Conservation (phyloP, 441 rosid genomes). For the Pelargonium australe region DNA sequence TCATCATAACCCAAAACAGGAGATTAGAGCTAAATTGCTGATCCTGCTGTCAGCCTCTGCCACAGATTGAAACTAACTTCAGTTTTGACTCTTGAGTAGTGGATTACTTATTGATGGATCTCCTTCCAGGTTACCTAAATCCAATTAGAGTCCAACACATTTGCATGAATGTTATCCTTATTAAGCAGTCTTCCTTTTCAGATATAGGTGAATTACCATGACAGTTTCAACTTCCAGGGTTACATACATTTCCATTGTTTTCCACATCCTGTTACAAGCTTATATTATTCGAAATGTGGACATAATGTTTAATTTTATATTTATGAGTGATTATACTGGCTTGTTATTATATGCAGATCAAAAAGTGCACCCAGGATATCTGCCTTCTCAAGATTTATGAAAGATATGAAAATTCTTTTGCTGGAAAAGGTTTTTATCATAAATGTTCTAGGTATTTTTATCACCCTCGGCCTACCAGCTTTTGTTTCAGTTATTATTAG, state of each 20-base stretch:
- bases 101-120: background rate
- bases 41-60: background rate
- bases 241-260: background rate
- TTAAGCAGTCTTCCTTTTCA: background rate
- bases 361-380: conserved; percentile 18
- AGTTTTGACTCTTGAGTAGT: background rate
- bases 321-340: conserved; percentile 8
- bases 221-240: background rate
- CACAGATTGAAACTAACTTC: background rate
- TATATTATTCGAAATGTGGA: background rate
- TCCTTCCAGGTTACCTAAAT: background rate
- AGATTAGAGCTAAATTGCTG: background rate
- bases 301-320: background rate
- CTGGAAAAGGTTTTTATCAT: conserved; percentile 62
- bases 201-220: background rate
- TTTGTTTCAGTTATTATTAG: background rate
- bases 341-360: conserved; percentile 30
- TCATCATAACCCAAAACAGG: too few relatives aligned
- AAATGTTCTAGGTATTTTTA: conserved; percentile 64
- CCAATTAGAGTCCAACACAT: background rate
- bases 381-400: conserved; percentile 46
- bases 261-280: background rate
- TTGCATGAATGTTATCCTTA: background rate
- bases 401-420: conserved; percentile 66
- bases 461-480: background rate